Percentiles rank a stretch among this genome's conserved stretches.
These are phyloP conservation scores for Silene noctiflora DNA, from an alignment of 179 eudicot species.

Conservation along the genomic window DNA sequence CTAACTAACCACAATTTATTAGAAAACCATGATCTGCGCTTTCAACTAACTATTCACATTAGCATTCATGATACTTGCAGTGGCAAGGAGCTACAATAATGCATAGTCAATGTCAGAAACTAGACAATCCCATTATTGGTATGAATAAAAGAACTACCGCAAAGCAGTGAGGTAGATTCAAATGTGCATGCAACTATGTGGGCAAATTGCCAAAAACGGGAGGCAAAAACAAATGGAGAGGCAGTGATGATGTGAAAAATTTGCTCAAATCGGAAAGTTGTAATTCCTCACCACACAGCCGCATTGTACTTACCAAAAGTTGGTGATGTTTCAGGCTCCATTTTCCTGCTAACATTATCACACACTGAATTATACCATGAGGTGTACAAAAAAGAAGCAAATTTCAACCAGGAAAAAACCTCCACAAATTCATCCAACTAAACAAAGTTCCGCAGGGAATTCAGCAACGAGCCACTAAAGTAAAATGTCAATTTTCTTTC, in stretches of 20 bases:
- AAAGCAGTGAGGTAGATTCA: not conserved
- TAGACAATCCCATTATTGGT: too few relatives aligned
- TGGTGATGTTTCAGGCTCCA: not conserved
- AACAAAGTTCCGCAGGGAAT: not conserved
- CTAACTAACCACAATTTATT: not conserved
- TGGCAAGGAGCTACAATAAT: not conserved
- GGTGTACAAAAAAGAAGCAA: not conserved
- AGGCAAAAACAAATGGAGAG: not conserved
- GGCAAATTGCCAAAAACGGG: not conserved
- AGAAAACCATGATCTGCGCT: not conserved
- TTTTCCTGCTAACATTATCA: not conserved
- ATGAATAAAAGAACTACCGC: not conserved
- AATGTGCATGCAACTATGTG: not conserved
- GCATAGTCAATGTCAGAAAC: too few relatives aligned
- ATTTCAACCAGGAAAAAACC: not conserved
- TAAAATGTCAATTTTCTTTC: not conserved
- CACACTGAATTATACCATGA: not conserved
- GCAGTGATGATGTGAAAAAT: not conserved
- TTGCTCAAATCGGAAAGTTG: not conserved
- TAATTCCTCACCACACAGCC: too few relatives aligned
- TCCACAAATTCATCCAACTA: not conserved
- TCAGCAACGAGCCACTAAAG: not conserved
- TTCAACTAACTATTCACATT: not conserved
- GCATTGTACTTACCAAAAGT: not conserved
- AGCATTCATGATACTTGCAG: not conserved